Percentiles rank a stretch among this genome's conserved stretches.
phyloP scores from a whole-genome alignment of 352 stramenopile genomes.

The Achlya hypogyna region DNA sequence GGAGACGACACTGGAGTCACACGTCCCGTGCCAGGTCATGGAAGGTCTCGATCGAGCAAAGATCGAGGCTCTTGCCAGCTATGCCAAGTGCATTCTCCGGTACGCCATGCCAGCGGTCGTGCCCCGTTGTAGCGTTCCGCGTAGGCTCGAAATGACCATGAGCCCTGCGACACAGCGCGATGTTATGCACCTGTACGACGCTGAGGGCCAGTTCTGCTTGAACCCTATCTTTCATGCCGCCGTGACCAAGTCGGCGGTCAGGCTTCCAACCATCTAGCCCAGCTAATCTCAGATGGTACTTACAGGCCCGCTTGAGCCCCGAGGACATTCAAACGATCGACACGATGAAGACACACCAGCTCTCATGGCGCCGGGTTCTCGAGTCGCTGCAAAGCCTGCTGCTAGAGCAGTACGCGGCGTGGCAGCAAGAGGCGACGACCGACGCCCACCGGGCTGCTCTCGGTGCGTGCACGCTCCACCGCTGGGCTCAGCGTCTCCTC shows the following conservation, averaged over 20 bases:
- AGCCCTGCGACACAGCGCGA: background rate
- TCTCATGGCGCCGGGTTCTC: background rate
- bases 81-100: conserved; percentile 6
- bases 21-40: background rate
- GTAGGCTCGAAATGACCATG: conserved; percentile 4
- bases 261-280: background rate
- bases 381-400: background rate
- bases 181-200: background rate
- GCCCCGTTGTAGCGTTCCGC: no score
- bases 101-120: background rate
- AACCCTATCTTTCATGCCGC: background rate
- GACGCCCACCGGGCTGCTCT: background rate
- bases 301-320: background rate
- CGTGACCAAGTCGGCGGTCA: background rate
- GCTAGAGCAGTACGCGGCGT: background rate
- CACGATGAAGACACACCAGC: background rate
- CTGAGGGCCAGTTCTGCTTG: background rate
- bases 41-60: conserved; percentile 7
- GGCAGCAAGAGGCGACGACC: background rate
- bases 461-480: no score
- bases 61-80: conserved; percentile 9
- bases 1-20: background rate
- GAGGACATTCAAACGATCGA: background rate
- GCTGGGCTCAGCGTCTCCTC: no score
- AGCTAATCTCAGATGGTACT: no score